These are phyloP conservation scores for Persicaria maculosa DNA, from an alignment of 148 eudicot genomes.

Conservation along the genomic window DNA sequence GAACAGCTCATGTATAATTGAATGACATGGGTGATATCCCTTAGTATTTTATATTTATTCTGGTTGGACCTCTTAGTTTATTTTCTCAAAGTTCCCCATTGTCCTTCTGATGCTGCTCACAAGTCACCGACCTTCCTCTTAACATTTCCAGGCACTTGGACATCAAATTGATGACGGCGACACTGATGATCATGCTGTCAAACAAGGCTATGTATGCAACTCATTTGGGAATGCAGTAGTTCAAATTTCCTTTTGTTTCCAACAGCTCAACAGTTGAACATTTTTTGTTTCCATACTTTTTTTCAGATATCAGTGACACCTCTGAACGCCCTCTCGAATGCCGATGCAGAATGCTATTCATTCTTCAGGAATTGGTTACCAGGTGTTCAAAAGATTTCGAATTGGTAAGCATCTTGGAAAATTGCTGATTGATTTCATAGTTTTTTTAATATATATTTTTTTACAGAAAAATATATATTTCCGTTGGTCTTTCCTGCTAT, in stretches of 20 bases:
- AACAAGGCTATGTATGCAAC: slow-evolving; percentile 10
- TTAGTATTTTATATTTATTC: background rate
- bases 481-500: background rate
- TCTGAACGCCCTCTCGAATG: slow-evolving; percentile 13
- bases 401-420: slow-evolving; percentile 7
- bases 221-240: background rate
- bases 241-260: background rate
- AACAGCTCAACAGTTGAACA: background rate
- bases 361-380: slow-evolving; percentile 6
- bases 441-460: background rate
- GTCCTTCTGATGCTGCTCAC: background rate
- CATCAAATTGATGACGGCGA: background rate
- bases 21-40: background rate
- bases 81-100: background rate
- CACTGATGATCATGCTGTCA: slow-evolving; percentile 9
- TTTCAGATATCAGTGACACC: slow-evolving; percentile 14
- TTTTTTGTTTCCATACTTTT: background rate
- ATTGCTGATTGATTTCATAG: background rate
- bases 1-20: background rate
- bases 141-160: slow-evolving; percentile 1
- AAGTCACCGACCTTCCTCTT: background rate
- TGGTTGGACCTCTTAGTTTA: background rate
- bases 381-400: background rate
- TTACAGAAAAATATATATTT: background rate
- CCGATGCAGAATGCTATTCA: slow-evolving; percentile 4